These are phyloP conservation scores for Acorus gramineus DNA, from an alignment of 106 monocot species.

Conservation along the genomic window DNA sequence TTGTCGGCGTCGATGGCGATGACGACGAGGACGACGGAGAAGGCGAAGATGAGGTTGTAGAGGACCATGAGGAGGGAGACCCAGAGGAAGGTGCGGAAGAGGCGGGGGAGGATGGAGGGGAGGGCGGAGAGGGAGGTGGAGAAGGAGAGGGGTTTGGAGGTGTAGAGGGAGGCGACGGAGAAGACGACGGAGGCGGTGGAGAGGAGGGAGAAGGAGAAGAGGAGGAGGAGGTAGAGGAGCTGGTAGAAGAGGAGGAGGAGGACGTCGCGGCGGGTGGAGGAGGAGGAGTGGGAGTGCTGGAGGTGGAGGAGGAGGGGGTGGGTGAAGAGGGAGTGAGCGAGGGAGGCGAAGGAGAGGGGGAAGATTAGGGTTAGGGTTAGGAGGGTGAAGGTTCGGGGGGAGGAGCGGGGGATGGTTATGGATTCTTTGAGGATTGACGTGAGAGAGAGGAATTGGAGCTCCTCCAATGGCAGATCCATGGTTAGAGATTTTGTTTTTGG, in stretches of 20 bases:
- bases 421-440: conserved; percentile 18
- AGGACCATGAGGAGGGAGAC: conserved; percentile 37
- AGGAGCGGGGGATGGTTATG: conserved; percentile 22
- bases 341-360: conserved; percentile 34
- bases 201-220: conserved; percentile 81
- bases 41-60: conserved; percentile 28
- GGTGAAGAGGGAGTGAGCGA: conserved; percentile 36
- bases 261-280: conserved; percentile 6
- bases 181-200: conserved; percentile 62
- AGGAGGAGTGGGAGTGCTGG: neutral
- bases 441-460: conserved; percentile 10
- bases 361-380: conserved; percentile 29
- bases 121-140: conserved; percentile 34
- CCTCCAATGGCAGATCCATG: neutral
- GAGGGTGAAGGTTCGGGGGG: conserved; percentile 38
- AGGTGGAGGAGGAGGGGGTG: conserved; percentile 33
- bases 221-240: conserved; percentile 52
- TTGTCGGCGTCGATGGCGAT: neutral
- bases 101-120: conserved; percentile 34
- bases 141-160: conserved; percentile 52
- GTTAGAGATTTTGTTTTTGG: too few relatives aligned
- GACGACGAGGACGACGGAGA: conserved; percentile 21
- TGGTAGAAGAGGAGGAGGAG: conserved; percentile 36
- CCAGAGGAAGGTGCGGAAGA: conserved; percentile 60
- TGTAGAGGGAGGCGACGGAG: conserved; percentile 62